Conservation (phyloP, 352 stramenopile genomes). For the Elongisporangium prolatum region DNA sequence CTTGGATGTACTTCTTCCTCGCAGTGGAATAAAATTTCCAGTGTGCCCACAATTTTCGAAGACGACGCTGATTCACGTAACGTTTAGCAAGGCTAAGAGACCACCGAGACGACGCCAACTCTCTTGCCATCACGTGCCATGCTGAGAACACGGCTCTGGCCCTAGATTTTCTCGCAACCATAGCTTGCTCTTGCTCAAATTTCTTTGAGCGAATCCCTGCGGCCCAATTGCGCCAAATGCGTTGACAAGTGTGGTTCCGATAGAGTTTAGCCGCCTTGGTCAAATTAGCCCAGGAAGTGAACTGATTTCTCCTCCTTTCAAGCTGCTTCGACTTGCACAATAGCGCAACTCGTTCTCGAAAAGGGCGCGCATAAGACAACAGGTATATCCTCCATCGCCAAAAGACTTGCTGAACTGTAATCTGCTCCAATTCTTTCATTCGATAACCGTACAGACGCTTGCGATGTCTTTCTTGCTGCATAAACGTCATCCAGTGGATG, state of each 20-base stretch:
- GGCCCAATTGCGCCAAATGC: conserved; percentile 36
- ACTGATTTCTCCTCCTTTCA: conserved; percentile 4
- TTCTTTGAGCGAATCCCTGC: conserved; percentile 13
- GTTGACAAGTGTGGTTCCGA: conserved; percentile 12
- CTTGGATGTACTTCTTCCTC: conserved; percentile 60
- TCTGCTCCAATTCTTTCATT: conserved; percentile 13
- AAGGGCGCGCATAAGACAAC: conserved; percentile 24
- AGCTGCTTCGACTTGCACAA: conserved; percentile 8
- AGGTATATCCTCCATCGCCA: conserved; percentile 56
- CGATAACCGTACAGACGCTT: not conserved
- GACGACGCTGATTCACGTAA: conserved; percentile 50
- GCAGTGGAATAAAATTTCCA: conserved; percentile 78
- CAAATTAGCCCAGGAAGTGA: conserved; percentile 28
- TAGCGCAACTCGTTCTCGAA: conserved; percentile 7
- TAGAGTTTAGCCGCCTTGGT: conserved; percentile 17
- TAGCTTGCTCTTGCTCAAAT: conserved; percentile 11
- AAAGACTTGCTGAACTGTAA: conserved; percentile 19
- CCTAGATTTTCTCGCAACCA: conserved; percentile 13
- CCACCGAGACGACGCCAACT: conserved; percentile 28
- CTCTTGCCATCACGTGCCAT: conserved; percentile 35
- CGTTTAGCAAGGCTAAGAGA: conserved; percentile 49
- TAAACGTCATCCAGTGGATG: conserved; percentile 19
- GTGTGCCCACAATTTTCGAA: conserved; percentile 70
- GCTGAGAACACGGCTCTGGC: conserved; percentile 28
- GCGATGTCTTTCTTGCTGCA: conserved; percentile 1